A percentile compares a stretch with the other conserved stretches of the same genome.
Evolutionary conservation across 2,329 filamentous ascomycete genomes (phyloP).

Genomic region (Aureobasidium leucospermi): DNA sequence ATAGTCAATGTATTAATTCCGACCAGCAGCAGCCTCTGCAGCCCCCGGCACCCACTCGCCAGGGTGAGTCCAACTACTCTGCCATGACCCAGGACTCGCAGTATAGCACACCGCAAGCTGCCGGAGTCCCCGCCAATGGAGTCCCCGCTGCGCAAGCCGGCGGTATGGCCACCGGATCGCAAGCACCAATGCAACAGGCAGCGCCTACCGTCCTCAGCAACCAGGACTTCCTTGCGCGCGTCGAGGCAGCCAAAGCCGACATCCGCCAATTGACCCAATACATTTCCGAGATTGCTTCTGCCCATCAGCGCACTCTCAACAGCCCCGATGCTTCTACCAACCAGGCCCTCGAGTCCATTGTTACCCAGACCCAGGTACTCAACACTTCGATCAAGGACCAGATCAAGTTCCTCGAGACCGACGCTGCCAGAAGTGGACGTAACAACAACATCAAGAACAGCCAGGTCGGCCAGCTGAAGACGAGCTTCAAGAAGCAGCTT

Average conservation of each 20-base stretch:
- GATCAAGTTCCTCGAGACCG: conserved; percentile 67
- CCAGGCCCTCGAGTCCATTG: conserved; percentile 56
- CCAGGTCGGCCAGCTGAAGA: conserved; percentile 63
- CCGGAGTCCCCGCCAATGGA: not conserved
- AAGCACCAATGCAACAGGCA: conserved; percentile 28
- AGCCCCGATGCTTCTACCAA: conserved; percentile 51
- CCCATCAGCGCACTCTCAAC: conserved; percentile 65
- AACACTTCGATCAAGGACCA: conserved; percentile 72
- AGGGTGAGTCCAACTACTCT: conserved; percentile 30
- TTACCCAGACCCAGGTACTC: conserved; percentile 62
- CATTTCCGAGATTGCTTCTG: conserved; percentile 58
- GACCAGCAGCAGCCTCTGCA: conserved; percentile 15
- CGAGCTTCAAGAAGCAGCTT: conserved; percentile 64
- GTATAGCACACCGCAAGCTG: conserved; percentile 19
- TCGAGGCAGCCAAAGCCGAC: conserved; percentile 58
- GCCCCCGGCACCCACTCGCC: conserved; percentile 25
- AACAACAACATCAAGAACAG: conserved; percentile 59
- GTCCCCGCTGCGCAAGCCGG: not conserved
- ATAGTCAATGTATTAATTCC: not conserved
- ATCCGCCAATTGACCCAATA: conserved; percentile 60
- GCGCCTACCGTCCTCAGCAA: conserved; percentile 47
- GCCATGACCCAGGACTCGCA: conserved; percentile 30
- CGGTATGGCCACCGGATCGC: conserved; percentile 10
- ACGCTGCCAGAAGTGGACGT: conserved; percentile 56
- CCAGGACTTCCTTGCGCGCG: conserved; percentile 51